phyloP scores from a whole-genome alignment of 306 rosid genomes.

The Vigna unguiculata region DNA sequence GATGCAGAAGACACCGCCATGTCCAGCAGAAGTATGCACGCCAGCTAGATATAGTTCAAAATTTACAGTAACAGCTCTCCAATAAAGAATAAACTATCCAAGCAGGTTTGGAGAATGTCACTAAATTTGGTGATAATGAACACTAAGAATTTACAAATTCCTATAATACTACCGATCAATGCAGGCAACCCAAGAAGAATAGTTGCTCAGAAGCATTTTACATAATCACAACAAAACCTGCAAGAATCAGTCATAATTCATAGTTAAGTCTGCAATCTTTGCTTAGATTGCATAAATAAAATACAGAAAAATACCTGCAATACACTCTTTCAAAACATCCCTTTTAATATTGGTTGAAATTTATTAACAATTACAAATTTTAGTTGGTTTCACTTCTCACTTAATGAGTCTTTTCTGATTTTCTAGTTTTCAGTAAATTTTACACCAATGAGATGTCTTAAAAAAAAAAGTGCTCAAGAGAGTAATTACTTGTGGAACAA shows the following conservation, averaged over 20 bases:
- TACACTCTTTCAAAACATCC: not conserved
- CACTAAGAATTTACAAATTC: constrained; percentile 57
- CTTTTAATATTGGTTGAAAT: no score
- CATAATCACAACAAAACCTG: constrained; percentile 60
- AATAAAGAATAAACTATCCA: constrained; percentile 54
- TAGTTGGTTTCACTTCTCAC: not conserved
- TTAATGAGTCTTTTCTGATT: no score
- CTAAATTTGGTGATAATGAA: constrained; percentile 49
- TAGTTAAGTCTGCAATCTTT: constrained; percentile 22
- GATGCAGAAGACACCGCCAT: constrained; percentile 53
- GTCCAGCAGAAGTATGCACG: constrained; percentile 53
- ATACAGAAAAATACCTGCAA: not conserved
- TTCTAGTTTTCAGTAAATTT: not conserved
- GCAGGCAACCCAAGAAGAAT: constrained; percentile 60
- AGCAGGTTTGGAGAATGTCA: constrained; percentile 58
- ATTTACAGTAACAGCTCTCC: constrained; percentile 57
- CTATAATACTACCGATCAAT: constrained; percentile 52
- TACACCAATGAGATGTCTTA: not conserved
- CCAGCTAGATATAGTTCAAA: constrained; percentile 60
- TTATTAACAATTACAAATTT: no score
- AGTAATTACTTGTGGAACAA: not conserved
- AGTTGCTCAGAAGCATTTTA: constrained; percentile 57
- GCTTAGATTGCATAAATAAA: constrained; percentile 35
- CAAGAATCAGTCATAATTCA: constrained; percentile 41
- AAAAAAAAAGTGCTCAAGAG: no score